These are phyloP conservation scores for Fusarium pseudoanthophilum DNA, from an alignment of 2,329 filamentous ascomycete species.

Conservation along the genomic window DNA sequence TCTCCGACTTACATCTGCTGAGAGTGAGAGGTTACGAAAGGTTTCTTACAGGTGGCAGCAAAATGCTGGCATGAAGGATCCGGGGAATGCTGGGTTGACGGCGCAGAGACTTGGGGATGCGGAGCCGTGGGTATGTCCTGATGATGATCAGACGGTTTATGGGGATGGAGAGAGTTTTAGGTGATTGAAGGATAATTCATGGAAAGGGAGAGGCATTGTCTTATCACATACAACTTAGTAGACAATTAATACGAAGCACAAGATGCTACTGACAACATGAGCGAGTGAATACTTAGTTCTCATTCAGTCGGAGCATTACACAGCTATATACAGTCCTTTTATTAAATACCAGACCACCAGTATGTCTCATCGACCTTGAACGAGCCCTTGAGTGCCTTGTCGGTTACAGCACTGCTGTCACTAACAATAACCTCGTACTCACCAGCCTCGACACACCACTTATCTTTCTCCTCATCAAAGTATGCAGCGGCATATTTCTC, in stretches of 20 bases:
- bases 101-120: constrained; percentile 39
- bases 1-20: constrained; percentile 63
- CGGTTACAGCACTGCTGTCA: constrained; percentile 63
- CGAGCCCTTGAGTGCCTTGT: constrained; percentile 59
- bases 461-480: constrained; percentile 74
- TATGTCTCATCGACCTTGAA: constrained; percentile 70
- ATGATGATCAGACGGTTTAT: not conserved
- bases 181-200: not conserved
- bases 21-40: constrained; percentile 63
- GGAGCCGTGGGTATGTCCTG: constrained; percentile 26
- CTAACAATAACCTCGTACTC: constrained; percentile 71
- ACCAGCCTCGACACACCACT: constrained; percentile 75
- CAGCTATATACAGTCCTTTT: not conserved
- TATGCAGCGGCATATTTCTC: constrained; percentile 75
- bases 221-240: too few species aligned
- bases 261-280: not conserved
- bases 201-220: not conserved
- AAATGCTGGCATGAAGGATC: constrained; percentile 62
- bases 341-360: constrained; percentile 72
- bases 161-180: not conserved
- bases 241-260: not conserved
- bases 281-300: too few species aligned
- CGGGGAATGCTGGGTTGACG: constrained; percentile 59
- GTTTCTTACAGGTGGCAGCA: constrained; percentile 67
- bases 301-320: not conserved